These are phyloP conservation scores for Poronia punctata DNA, from an alignment of 495 filamentous ascomycete genomes.

Conservation along the genomic window DNA sequence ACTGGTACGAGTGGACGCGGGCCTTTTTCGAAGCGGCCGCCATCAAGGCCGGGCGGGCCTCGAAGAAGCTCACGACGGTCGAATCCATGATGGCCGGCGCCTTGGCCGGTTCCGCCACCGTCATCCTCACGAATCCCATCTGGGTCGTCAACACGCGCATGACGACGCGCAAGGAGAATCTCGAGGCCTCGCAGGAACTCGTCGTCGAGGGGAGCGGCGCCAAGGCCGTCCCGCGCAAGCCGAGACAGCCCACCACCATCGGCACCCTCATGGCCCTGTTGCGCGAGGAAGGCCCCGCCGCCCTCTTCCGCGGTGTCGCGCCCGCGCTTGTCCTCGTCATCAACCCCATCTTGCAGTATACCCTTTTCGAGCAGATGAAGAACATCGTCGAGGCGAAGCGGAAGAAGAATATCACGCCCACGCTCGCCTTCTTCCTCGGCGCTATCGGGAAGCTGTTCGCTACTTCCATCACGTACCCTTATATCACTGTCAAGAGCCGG, in stretches of 20 bases:
- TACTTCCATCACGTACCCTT: slow-evolving; percentile 91
- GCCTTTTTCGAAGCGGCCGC: slow-evolving; percentile 81
- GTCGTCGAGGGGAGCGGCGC: slow-evolving; percentile 14
- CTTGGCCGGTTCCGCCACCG: slow-evolving; percentile 89
- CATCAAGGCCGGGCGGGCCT: slow-evolving; percentile 61
- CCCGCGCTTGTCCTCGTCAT: slow-evolving; percentile 90
- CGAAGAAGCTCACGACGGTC: slow-evolving; percentile 76
- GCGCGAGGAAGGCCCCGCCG: slow-evolving; percentile 68
- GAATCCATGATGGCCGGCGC: slow-evolving; percentile 94
- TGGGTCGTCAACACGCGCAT: slow-evolving; percentile 99
- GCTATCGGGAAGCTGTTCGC: slow-evolving; percentile 91
- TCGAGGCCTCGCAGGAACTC: slow-evolving; percentile 47
- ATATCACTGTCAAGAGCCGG: slow-evolving; percentile 94
- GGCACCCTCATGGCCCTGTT: slow-evolving; percentile 71
- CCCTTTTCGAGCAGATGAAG: slow-evolving; percentile 97
- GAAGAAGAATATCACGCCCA: slow-evolving; percentile 60
- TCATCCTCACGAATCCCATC: slow-evolving; percentile 93
- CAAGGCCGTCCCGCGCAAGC: slow-evolving; percentile 18
- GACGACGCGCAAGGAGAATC: slow-evolving; percentile 71
- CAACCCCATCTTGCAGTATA: slow-evolving; percentile 98
- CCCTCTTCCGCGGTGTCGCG: slow-evolving; percentile 86
- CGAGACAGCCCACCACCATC: slow-evolving; percentile 60
- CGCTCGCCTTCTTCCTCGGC: slow-evolving; percentile 82
- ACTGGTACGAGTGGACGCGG: slow-evolving; percentile 99
- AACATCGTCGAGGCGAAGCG: slow-evolving; percentile 41